A percentile compares a stretch with the other conserved stretches of the same genome.
phyloP scores from a whole-genome alignment of 192 early-diverging fungal genomes.

The Linnemannia zychae region DNA sequence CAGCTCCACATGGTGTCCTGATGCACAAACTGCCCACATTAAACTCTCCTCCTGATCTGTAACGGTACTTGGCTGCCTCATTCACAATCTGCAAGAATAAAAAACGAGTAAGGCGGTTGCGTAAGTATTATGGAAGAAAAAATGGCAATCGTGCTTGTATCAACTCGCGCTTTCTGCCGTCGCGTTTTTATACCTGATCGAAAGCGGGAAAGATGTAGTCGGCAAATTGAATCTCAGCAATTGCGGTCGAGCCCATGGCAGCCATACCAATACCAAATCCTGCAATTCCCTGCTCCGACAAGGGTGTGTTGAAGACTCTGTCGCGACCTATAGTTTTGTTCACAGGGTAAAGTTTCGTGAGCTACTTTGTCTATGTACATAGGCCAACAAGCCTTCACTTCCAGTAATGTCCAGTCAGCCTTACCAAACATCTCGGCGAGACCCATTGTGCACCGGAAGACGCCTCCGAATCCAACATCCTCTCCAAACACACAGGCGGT shows the following conservation, averaged over 20 bases:
- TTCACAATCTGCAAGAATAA: constrained; percentile 79
- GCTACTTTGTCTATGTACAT: too few species aligned
- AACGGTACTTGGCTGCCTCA: constrained; percentile 97
- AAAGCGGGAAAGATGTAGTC: constrained; percentile 99
- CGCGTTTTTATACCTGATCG: constrained; percentile 79
- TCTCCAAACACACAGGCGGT: constrained; percentile 95
- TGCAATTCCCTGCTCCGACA: constrained; percentile 95
- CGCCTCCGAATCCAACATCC: constrained; percentile 98
- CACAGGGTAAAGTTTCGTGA: too few species aligned
- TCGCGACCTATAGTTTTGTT: constrained; percentile 66
- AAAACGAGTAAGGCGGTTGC: background rate
- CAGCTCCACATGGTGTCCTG: constrained; percentile 91
- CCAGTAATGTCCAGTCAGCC: too few species aligned
- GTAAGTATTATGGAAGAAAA: background rate
- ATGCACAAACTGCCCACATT: constrained; percentile 92
- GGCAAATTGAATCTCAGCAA: constrained; percentile 99
- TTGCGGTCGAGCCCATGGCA: constrained; percentile 94
- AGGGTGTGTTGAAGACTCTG: constrained; percentile 96
- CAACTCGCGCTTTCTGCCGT: background rate
- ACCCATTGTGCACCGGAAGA: constrained; percentile 95
- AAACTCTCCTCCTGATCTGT: constrained; percentile 94
- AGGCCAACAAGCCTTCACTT: too few species aligned
- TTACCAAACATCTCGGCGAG: constrained; percentile 90
- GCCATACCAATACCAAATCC: constrained; percentile 98
- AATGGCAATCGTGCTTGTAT: background rate